Base-by-base conservation (phyloP, 2,329 filamentous ascomycete genomes). In the Penicillium sp. region DNA sequence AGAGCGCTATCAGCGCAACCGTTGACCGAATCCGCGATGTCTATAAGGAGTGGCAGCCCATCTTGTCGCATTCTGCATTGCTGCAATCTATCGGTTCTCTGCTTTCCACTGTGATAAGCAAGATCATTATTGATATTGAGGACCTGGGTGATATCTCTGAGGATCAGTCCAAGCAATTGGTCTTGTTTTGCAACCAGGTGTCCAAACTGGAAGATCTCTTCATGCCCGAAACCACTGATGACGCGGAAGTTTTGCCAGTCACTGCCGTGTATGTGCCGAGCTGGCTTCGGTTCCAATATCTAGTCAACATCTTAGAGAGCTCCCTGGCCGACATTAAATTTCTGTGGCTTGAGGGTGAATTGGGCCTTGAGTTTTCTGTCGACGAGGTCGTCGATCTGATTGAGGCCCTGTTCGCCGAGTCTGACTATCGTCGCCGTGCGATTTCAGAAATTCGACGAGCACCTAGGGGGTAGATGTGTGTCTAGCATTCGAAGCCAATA, bases 281-380 rank as follows among this genome's bases (percentile, higher is more conserved):
- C 57, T 87, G 84, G 84, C 74, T 86, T 56, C 83, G 83, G 54
- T 86, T 86, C 63, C 83, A 85, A 64, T 86, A 86, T 60, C 65
- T 87, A 47, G 73, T 79, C 39, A 84, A 86, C 59, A 85, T 87
- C 42, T 65, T 87, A 47, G 84, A 86, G 49, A 81, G 81, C 50
- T 83, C 78, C 45, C 70, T 87, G 15, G 84, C 81, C 18, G 84
- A 87, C 62, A 86, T 87, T 70, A 85, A 81, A 62, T 86, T 81
- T 57, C 66, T 86, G 41, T 87, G 84, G 84, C 77, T 76, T 2
- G 83, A 87, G 59, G 82, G 82, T n/a, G 84, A 84, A 66, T 62
- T 87, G 61, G 80, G 79, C 54, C 65, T 85, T 50, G 84, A 86
- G 63, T 86, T 86, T 70, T 78, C 78, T 23, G 73, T 74, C 2